Conservation (phyloP, 257 asterid genomes). For the Cordia subcordata region DNA sequence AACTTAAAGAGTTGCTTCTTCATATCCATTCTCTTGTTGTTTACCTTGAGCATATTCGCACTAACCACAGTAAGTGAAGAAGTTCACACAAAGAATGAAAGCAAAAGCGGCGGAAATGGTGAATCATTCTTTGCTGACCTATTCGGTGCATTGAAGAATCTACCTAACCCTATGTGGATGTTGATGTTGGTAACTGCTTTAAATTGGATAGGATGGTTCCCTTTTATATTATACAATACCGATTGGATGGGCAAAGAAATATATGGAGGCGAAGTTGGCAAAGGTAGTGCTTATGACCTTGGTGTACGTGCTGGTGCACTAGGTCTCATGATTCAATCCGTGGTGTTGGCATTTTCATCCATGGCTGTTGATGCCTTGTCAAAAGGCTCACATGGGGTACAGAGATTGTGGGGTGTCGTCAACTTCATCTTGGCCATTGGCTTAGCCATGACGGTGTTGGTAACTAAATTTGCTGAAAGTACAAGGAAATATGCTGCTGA, state of each 20-base stretch:
- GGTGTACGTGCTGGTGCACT: conserved; percentile 68
- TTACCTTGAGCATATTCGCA: neutral
- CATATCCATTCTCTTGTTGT: neutral
- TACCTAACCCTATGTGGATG: conserved; percentile 69
- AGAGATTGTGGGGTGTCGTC: conserved; percentile 56
- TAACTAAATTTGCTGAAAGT: conserved; percentile 47
- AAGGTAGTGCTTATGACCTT: no score
- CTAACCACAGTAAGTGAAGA: neutral
- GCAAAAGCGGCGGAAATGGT: no score
- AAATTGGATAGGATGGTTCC: conserved; percentile 82
- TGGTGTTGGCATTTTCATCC: conserved; percentile 53
- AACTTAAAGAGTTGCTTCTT: neutral
- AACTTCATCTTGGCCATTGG: conserved; percentile 57
- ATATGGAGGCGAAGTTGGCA: conserved; percentile 52
- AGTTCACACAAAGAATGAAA: no score
- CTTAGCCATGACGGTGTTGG: conserved; percentile 48
- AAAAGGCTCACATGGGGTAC: conserved; percentile 35
- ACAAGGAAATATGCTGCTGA: conserved; percentile 14
- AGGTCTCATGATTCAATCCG: conserved; percentile 50
- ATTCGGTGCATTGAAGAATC: conserved; percentile 50
- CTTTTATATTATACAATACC: conserved; percentile 60
- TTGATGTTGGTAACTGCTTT: conserved; percentile 51
- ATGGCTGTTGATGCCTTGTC: conserved; percentile 33
- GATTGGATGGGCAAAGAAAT: conserved; percentile 86
- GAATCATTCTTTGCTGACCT: conserved; percentile 29